Percentiles rank a stretch among this genome's conserved stretches.
phyloP scores from a whole-genome alignment of 116 monocot genomes.

The Cymodocea nodosa region DNA sequence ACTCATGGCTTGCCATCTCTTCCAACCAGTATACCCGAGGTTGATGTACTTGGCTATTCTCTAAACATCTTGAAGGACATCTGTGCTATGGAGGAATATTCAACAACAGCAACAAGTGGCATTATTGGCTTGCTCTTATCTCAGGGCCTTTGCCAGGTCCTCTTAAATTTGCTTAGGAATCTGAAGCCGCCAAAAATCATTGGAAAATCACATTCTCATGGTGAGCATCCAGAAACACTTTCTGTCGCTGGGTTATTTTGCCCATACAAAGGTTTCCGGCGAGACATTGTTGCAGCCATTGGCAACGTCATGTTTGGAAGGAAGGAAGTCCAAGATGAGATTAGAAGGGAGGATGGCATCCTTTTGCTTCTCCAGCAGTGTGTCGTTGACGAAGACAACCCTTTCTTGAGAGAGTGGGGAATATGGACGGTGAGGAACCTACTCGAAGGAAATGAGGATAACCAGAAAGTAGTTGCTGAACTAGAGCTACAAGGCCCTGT shows the following conservation, averaged over 20 bases:
- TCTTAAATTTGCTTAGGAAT: conserved; percentile 42
- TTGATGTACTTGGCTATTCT: conserved; percentile 60
- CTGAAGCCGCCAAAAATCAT: conserved; percentile 56
- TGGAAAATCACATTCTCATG: conserved; percentile 14
- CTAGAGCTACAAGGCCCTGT: conserved; percentile 53
- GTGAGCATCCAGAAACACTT: background rate
- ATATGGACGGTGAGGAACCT: conserved; percentile 47
- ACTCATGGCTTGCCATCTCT: conserved; percentile 27
- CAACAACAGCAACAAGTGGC: background rate
- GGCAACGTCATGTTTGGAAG: conserved; percentile 33
- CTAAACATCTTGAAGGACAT: conserved; percentile 53
- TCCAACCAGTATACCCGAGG: conserved; percentile 39
- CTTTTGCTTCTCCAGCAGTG: conserved; percentile 70
- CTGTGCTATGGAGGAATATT: conserved; percentile 37
- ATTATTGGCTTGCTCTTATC: conserved; percentile 29
- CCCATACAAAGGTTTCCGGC: conserved; percentile 68
- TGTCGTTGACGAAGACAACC: conserved; percentile 75
- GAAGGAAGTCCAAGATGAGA: conserved; percentile 66
- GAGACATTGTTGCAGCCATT: conserved; percentile 69
- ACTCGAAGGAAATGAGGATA: conserved; percentile 68
- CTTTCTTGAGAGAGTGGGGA: conserved; percentile 77
- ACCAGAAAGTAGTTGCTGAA: conserved; percentile 44
- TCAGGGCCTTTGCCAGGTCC: conserved; percentile 27
- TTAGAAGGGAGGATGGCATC: conserved; percentile 44
- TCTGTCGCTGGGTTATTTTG: conserved; percentile 25